These are phyloP conservation scores for Cladosporium sp. DNA, from an alignment of 2,329 filamentous ascomycete genomes.

Conservation along the genomic window DNA sequence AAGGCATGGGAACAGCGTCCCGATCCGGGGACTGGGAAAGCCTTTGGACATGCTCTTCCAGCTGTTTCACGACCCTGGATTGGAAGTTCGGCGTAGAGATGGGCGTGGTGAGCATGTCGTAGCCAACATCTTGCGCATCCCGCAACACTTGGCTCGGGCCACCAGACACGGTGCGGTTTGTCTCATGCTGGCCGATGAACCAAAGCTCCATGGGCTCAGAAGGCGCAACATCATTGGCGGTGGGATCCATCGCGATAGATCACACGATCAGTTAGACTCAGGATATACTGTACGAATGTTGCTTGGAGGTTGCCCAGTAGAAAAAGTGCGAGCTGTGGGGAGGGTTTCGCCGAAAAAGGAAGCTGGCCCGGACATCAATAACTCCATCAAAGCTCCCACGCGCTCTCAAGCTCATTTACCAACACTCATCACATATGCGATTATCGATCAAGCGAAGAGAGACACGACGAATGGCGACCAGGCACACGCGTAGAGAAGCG, in stretches of 20 bases:
- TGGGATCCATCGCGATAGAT: constrained; percentile 2
- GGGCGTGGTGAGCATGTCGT: constrained; percentile 72
- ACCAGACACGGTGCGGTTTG: constrained; percentile 55
- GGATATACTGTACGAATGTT: no score
- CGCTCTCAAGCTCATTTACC: no score
- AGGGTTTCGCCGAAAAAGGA: no score
- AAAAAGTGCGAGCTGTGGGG: no score
- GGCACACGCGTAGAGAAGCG: no score
- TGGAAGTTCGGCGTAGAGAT: constrained; percentile 73
- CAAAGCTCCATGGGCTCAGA: constrained; percentile 40
- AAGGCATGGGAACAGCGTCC: constrained; percentile 37
- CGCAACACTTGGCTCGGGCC: constrained; percentile 56
- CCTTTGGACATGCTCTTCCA: constrained; percentile 51
- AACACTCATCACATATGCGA: no score
- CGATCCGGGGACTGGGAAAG: constrained; percentile 38
- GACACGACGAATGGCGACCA: no score
- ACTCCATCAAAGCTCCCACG: no score
- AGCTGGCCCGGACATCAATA: no score
- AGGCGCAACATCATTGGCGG: neutral
- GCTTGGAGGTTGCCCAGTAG: no score
- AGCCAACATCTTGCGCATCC: constrained; percentile 58
- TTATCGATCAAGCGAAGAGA: no score
- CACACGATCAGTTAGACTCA: no score
- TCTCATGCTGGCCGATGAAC: constrained; percentile 71
- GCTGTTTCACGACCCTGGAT: constrained; percentile 59